These are phyloP conservation scores for Didymellaceae sp. DNA, from an alignment of 2,329 filamentous ascomycete genomes.

Conservation along the genomic window DNA sequence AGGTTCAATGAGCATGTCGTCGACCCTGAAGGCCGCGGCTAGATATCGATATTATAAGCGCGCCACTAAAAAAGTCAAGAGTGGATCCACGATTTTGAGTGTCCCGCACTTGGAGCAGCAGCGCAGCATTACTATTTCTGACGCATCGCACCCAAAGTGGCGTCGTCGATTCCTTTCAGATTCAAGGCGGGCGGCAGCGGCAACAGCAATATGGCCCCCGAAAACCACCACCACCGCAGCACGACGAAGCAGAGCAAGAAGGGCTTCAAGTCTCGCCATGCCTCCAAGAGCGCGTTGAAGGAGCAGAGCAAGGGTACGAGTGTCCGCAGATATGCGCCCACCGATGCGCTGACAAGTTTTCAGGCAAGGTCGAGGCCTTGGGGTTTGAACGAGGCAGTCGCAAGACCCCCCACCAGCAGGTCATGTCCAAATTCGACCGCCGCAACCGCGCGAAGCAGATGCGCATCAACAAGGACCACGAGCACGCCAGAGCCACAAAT, in stretches of 20 bases:
- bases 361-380: slow-evolving; percentile 74
- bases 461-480: slow-evolving; percentile 80
- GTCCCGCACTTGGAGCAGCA: slow-evolving; percentile 28
- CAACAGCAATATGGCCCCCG: slow-evolving; percentile 70
- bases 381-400: slow-evolving; percentile 72
- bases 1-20: neutral
- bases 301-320: slow-evolving; percentile 79
- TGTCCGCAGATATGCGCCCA: neutral
- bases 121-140: slow-evolving; percentile 22
- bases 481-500: slow-evolving; percentile 77
- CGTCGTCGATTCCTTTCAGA: slow-evolving; percentile 68
- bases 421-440: slow-evolving; percentile 96
- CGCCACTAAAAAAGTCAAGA: slow-evolving; percentile 26
- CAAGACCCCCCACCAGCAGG: slow-evolving; percentile 91
- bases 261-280: slow-evolving; percentile 88
- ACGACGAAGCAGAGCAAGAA: slow-evolving; percentile 91
- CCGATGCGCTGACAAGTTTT: slow-evolving; percentile 23
- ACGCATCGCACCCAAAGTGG: slow-evolving; percentile 38
- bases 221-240: slow-evolving; percentile 82
- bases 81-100: slow-evolving; percentile 24
- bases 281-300: slow-evolving; percentile 85
- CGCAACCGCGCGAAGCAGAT: slow-evolving; percentile 94
- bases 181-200: slow-evolving; percentile 77
- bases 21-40: slow-evolving; percentile 3
- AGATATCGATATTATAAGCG: slow-evolving; percentile 17